phyloP scores from a whole-genome alignment of 495 filamentous ascomycete genomes.

The Hyaloscypha bicolor region DNA sequence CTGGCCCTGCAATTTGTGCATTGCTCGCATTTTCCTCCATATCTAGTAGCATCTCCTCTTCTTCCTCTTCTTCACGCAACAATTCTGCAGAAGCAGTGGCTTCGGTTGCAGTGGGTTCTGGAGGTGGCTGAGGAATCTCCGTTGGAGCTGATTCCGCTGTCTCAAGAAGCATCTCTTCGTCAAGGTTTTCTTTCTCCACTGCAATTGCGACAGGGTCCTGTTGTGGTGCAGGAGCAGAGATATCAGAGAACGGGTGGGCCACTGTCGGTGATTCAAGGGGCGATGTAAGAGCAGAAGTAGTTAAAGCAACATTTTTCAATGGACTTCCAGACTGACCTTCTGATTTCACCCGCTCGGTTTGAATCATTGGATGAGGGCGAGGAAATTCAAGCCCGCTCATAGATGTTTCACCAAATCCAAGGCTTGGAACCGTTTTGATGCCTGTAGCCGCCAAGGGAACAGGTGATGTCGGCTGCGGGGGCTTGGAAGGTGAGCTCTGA shows the following conservation, averaged over 20 bases:
- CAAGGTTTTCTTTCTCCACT: neutral
- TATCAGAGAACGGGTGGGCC: neutral
- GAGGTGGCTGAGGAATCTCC: conserved; percentile 19
- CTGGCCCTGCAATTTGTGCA: conserved; percentile 12
- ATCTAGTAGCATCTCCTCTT: conserved; percentile 31
- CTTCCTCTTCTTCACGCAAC: conserved; percentile 26
- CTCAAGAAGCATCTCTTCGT: conserved; percentile 26
- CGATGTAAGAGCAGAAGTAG: conserved; percentile 26
- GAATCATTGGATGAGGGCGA: conserved; percentile 7
- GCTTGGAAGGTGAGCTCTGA: conserved; percentile 36
- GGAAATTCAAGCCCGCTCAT: conserved; percentile 14
- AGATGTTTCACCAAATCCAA: neutral
- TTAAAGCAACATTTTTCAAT: conserved; percentile 29
- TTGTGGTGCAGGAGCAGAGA: neutral
- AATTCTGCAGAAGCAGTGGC: conserved; percentile 4
- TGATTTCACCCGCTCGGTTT: conserved; percentile 8
- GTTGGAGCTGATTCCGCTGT: conserved; percentile 15
- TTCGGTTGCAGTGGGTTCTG: conserved; percentile 23
- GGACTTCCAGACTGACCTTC: conserved; percentile 29
- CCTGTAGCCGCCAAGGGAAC: neutral
- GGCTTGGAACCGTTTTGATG: conserved; percentile 31
- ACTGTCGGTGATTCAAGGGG: conserved; percentile 20
- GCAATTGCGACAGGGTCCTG: neutral
- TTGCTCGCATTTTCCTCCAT: conserved; percentile 22
- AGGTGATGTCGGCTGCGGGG: conserved; percentile 12